Percentiles rank a stretch among this genome's conserved stretches.
These are phyloP conservation scores for Cryptococcus amylolentus DNA, from an alignment of 1,284 basidiomycete genomes.

Conservation along the genomic window DNA sequence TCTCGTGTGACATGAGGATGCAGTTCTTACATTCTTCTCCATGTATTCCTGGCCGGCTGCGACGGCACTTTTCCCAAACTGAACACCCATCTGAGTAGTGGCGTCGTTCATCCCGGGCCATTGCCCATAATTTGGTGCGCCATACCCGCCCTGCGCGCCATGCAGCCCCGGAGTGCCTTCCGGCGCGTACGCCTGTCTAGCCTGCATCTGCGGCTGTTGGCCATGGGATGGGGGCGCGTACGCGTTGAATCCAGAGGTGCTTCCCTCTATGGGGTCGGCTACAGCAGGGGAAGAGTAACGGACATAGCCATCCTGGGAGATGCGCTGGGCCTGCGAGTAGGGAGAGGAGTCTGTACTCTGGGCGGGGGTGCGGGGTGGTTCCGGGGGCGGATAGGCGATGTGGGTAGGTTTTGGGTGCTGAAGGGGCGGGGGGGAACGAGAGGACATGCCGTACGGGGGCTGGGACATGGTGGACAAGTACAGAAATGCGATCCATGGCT, in stretches of 20 bases:
- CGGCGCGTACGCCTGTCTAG: constrained; percentile 16
- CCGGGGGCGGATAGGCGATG: constrained; percentile 75
- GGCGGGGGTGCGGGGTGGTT: constrained; percentile 72
- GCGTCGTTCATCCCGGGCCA: constrained; percentile 69
- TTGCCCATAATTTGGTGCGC: constrained; percentile 23
- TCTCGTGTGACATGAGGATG: not conserved
- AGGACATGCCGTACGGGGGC: constrained; percentile 43
- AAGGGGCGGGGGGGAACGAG: constrained; percentile 70
- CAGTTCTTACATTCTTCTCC: constrained; percentile 74
- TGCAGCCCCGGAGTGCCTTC: constrained; percentile 28
- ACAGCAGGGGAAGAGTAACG: constrained; percentile 49
- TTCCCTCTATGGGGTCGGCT: constrained; percentile 17
- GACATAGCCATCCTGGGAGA: constrained; percentile 47
- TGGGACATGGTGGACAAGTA: constrained; percentile 24
- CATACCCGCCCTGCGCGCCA: constrained; percentile 57
- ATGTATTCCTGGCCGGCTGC: constrained; percentile 94
- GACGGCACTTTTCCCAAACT: constrained; percentile 87
- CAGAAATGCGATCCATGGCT: not conserved
- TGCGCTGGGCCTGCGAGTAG: constrained; percentile 50
- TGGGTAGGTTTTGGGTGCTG: constrained; percentile 87
- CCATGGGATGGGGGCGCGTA: constrained; percentile 4
- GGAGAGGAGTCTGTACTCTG: constrained; percentile 42
- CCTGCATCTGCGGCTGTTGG: constrained; percentile 1
- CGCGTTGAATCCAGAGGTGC: constrained; percentile 27
- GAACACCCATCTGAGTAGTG: constrained; percentile 94